Conservation (phyloP, 768 basidiomycete species). For the Russula lepida region DNA sequence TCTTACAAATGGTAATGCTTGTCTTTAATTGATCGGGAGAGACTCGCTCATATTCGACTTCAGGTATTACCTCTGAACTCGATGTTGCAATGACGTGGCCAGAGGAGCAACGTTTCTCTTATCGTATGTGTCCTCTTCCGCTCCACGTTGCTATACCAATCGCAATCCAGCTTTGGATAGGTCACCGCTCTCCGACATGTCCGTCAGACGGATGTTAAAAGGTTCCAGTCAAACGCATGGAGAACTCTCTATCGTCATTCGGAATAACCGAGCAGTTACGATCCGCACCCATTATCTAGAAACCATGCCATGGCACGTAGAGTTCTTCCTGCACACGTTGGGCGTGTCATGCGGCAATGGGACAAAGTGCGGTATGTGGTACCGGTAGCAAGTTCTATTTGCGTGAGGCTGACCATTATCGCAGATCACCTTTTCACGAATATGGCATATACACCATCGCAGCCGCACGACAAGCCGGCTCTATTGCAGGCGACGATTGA, state of each 20-base stretch:
- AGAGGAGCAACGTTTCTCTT: constrained; percentile 40
- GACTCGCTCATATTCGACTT: constrained; percentile 14
- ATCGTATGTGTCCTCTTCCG: constrained; percentile 36
- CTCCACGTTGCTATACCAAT: neutral
- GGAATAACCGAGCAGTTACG: constrained; percentile 43
- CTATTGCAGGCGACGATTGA: constrained; percentile 62
- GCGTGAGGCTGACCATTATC: neutral
- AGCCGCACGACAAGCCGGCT: constrained; percentile 65
- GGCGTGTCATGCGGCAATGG: constrained; percentile 39
- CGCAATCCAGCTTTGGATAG: constrained; percentile 32
- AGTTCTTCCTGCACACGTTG: constrained; percentile 80
- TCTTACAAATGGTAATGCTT: constrained; percentile 37
- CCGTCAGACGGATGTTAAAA: constrained; percentile 59
- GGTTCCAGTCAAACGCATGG: constrained; percentile 74
- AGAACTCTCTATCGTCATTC: constrained; percentile 55
- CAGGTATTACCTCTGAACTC: constrained; percentile 32
- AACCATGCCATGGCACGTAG: constrained; percentile 88
- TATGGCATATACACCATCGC: constrained; percentile 58
- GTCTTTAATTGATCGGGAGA: neutral
- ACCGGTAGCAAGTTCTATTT: neutral
- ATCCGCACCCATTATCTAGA: constrained; percentile 68
- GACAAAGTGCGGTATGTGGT: constrained; percentile 35
- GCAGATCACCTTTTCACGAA: constrained; percentile 57
- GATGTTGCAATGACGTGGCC: constrained; percentile 53
- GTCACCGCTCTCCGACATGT: constrained; percentile 42